Base-by-base conservation (phyloP, 352 stramenopile genomes). In the Phytophthora vignae region DNA sequence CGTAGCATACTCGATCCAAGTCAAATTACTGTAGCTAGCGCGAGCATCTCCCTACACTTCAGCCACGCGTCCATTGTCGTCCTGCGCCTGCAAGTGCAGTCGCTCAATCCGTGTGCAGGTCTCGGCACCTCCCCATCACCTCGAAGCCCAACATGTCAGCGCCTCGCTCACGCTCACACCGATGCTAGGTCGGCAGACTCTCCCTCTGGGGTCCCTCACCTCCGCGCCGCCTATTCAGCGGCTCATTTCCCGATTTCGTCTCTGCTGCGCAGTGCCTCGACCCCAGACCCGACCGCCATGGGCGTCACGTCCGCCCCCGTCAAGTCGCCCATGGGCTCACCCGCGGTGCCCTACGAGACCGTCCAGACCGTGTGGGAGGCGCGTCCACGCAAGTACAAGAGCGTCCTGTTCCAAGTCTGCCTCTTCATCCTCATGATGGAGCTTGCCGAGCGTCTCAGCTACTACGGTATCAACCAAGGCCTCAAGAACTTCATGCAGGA, bases 381-480 rank as follows among this genome's bases (percentile, higher is more conserved):
- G 11, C 79, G 81, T 3, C 74, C 79, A 2, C 70, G 73, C 68
- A 87, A 90, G 68, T 91, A 85, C 70, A 84, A 86, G 70, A 91
- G 75, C 60, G 69, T 90, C 25, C 55, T 93, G 31, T 60, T 91
- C 49, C 67, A 91, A 63, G 83, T 93, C 19, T 84, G 74, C 27
- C 56, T 73, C 36, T 93, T 88, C 72, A 88, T 91, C 69, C 69
- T 91, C 21, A 73, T 87, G 49, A 88, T 90, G 80, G 84, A 91
- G 63, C 73, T 92, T 19, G 80, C 83, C 48, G 84, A 91, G 54
- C 82, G 84, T 58, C 68, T 91, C 48, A 92, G 85, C 33, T 95
- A 93, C 70, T 95, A 92, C 58, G 86, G 85, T 27, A 93, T 95
- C 78, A 93, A 90, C 76, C 85, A 93, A 60, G 85, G 84, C 0